Conservation (phyloP, 768 basidiomycete species). For the Rubroboletus pulcherrimus region DNA sequence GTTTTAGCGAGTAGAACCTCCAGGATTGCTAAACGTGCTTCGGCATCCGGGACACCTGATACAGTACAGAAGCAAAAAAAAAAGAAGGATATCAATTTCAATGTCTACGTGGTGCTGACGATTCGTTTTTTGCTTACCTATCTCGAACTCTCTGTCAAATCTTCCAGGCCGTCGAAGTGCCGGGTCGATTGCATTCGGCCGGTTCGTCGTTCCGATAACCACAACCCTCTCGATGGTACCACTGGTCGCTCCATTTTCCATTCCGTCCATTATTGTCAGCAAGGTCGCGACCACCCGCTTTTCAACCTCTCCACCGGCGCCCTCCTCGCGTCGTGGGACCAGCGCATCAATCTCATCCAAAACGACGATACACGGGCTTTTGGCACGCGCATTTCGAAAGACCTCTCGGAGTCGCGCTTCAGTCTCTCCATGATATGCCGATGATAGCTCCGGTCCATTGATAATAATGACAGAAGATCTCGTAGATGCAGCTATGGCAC, state of each 20-base stretch:
- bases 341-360: conserved; percentile 96
- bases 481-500: conserved; percentile 87
- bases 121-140: conserved; percentile 49
- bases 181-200: conserved; percentile 94
- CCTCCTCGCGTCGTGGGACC: conserved; percentile 86
- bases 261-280: conserved; percentile 92
- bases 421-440: conserved; percentile 96
- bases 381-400: conserved; percentile 76
- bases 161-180: conserved; percentile 85
- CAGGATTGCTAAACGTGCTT: conserved; percentile 82
- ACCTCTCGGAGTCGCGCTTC: conserved; percentile 87
- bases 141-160: conserved; percentile 94
- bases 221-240: conserved; percentile 61
- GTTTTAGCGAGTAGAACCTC: conserved; percentile 78
- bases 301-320: conserved; percentile 92
- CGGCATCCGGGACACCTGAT: conserved; percentile 82
- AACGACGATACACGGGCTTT: conserved; percentile 89
- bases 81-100: background rate
- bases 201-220: conserved; percentile 93
- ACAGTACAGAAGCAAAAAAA: background rate
- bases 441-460: conserved; percentile 93
- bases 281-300: conserved; percentile 94
- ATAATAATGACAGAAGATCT: conserved; percentile 86
- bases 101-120: background rate
- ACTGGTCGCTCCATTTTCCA: conserved; percentile 47